Conservation (phyloP, 208 protist genomes). For the Herpetomonas tarakana region DNA sequence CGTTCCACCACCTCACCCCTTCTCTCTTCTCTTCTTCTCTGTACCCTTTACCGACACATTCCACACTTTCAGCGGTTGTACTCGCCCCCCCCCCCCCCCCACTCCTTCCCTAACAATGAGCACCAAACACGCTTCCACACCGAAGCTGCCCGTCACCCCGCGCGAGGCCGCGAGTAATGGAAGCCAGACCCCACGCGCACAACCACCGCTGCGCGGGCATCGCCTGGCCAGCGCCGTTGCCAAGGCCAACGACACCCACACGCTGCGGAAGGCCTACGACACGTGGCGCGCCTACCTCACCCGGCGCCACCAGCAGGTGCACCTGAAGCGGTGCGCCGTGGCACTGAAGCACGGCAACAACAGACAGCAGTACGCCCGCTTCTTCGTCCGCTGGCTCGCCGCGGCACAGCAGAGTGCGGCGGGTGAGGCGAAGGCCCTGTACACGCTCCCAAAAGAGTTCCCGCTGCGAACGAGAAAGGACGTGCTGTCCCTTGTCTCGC, state of each 20-base stretch:
- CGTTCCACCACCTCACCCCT: constrained; percentile 1
- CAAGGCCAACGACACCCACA: constrained; percentile 12
- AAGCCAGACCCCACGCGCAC: too few relatives aligned
- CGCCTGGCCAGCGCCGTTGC: not conserved
- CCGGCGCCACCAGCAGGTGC: constrained; percentile 30
- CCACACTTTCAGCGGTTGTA: too few relatives aligned
- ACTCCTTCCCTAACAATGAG: too few relatives aligned
- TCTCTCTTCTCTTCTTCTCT: constrained; percentile 1
- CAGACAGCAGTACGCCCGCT: constrained; percentile 31
- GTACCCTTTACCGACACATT: too few relatives aligned
- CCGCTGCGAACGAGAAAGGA: constrained; percentile 53
- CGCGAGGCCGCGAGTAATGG: too few relatives aligned
- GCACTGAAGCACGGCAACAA: constrained; percentile 53
- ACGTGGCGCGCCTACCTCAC: constrained; percentile 31
- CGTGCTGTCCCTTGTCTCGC: constrained; percentile 42
- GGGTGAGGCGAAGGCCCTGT: constrained; percentile 10
- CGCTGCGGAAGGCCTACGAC: constrained; percentile 18
- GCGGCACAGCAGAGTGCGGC: constrained; percentile 23
- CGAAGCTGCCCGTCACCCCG: too few relatives aligned
- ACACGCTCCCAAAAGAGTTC: constrained; percentile 35
- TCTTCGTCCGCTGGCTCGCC: constrained; percentile 70
- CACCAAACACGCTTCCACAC: too few relatives aligned
- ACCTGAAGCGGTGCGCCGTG: constrained; percentile 64
- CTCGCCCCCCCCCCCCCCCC: too few relatives aligned
- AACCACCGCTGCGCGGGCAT: too few relatives aligned